These are phyloP conservation scores for Paraphoma chrysanthemicola DNA, from an alignment of 2,329 filamentous ascomycete genomes.

Conservation along the genomic window DNA sequence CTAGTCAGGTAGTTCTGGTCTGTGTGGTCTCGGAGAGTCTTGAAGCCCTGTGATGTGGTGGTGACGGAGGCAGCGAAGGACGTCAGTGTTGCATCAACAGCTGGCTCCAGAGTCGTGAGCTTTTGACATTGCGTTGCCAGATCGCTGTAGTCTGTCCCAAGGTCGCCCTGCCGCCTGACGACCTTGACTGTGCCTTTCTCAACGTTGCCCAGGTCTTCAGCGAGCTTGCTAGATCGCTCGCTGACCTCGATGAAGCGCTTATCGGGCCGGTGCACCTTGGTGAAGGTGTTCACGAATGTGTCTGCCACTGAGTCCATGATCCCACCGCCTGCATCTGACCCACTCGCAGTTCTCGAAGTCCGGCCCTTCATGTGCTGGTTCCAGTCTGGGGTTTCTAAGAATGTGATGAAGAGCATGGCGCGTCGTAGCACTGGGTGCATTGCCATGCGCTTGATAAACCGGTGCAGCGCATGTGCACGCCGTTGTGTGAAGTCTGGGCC, in stretches of 20 bases:
- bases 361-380: slow-evolving; percentile 91
- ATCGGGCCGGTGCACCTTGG: slow-evolving; percentile 94
- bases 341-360: slow-evolving; percentile 66
- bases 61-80: slow-evolving; percentile 88
- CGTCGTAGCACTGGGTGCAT: slow-evolving; percentile 89
- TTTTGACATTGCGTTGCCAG: slow-evolving; percentile 95
- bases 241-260: slow-evolving; percentile 92
- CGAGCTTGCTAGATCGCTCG: slow-evolving; percentile 90
- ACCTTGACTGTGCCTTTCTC: slow-evolving; percentile 96
- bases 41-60: slow-evolving; percentile 79
- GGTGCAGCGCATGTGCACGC: slow-evolving; percentile 86
- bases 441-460: slow-evolving; percentile 85
- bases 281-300: slow-evolving; percentile 96
- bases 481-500: slow-evolving; percentile 89
- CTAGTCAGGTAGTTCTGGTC: slow-evolving; percentile 95
- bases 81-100: slow-evolving; percentile 80
- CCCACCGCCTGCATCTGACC: slow-evolving; percentile 58
- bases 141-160: slow-evolving; percentile 87
- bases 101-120: slow-evolving; percentile 86
- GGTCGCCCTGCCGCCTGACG: slow-evolving; percentile 82
- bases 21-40: slow-evolving; percentile 84
- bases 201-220: slow-evolving; percentile 86
- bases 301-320: slow-evolving; percentile 97
- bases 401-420: slow-evolving; percentile 81
- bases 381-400: slow-evolving; percentile 94